phyloP scores from a whole-genome alignment of 495 filamentous ascomycete genomes.

The Penicillium herquei region DNA sequence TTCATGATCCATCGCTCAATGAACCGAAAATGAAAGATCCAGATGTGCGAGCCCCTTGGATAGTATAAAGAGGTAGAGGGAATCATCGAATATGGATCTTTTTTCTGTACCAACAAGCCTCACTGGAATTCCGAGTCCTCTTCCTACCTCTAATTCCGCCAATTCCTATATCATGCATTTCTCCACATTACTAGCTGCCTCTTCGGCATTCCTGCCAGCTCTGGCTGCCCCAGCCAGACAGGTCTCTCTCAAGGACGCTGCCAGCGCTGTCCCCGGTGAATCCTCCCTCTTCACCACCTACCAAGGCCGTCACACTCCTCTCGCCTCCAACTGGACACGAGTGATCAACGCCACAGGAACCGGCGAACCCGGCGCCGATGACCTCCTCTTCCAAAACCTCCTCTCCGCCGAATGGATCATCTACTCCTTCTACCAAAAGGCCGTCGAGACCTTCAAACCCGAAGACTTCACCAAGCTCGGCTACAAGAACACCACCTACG shows the following conservation, averaged over 20 bases:
- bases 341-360: slow-evolving; percentile 7
- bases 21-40: too few relatives aligned
- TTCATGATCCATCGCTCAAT: too few relatives aligned
- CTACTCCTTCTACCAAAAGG: slow-evolving; percentile 53
- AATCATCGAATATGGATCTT: too few relatives aligned
- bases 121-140: too few relatives aligned
- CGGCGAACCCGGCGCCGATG: slow-evolving; percentile 34
- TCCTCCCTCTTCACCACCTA: slow-evolving; percentile 42
- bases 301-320: slow-evolving; percentile 30
- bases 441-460: slow-evolving; percentile 44
- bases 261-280: slow-evolving; percentile 35
- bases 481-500: slow-evolving; percentile 44
- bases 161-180: background rate
- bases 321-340: slow-evolving; percentile 7
- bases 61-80: too few relatives aligned
- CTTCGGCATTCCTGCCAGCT: background rate
- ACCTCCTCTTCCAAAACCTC: slow-evolving; percentile 53
- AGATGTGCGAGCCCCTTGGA: too few relatives aligned
- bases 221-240: slow-evolving; percentile 1
- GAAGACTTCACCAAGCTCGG: slow-evolving; percentile 40
- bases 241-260: background rate
- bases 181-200: background rate
- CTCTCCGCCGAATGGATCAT: slow-evolving; percentile 55
- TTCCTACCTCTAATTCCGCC: too few relatives aligned
- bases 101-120: too few relatives aligned